Base-by-base conservation (phyloP, 2,329 filamentous ascomycete genomes). In the Fusarium sp. region DNA sequence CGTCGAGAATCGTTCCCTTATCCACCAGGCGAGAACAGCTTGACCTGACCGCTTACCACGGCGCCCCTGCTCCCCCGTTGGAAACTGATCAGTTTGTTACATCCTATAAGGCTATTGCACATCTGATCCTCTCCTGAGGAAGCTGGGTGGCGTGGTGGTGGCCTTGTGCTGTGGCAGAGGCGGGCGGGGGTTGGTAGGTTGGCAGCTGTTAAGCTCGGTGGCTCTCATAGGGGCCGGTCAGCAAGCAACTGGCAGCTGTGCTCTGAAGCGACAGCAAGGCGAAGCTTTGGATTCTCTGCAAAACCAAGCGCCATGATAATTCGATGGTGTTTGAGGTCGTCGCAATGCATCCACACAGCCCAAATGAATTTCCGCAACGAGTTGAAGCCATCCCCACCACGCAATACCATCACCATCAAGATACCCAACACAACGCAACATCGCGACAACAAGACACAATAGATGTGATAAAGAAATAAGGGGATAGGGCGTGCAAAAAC, bases 11-110 rank as follows among this genome's bases (percentile, higher is more conserved):
- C 33, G 27, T 32, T 8, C 29, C 49, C 39, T 54, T 54, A 55
- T 60, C 58, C 63, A 49, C 57, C 62, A 43, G 43, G 44, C 49
- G 41, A 49, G 50, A 49, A 42, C 64, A 69, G 62, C 63, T 72
- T 72, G 70, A 58, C 69, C 70, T 65, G 68, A 72, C 65, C 66
- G 64, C 48, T 70, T 57, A 42, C 70, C 56, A 53, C 59, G 61
- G 63, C 67, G 70, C 70, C 70, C 31, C 53, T 68, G 63, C 57
- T 50, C 57, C 45, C 59, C 63, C 44, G 31, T 44, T 49, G 44
- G 39, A 49, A 52, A 42, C 5, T 14, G 9, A 11, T 13, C n/a
- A 4, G 14, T 2, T 21, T 38, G 21, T 55, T 50, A 32, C 14
- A 39, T 8, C 9, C 23, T 57, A 70, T 67, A 61, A 43, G 35